Percentiles rank a stretch among this genome's conserved stretches.
phyloP scores from a whole-genome alignment of 495 filamentous ascomycete species.

The Aspergillus nidulans region DNA sequence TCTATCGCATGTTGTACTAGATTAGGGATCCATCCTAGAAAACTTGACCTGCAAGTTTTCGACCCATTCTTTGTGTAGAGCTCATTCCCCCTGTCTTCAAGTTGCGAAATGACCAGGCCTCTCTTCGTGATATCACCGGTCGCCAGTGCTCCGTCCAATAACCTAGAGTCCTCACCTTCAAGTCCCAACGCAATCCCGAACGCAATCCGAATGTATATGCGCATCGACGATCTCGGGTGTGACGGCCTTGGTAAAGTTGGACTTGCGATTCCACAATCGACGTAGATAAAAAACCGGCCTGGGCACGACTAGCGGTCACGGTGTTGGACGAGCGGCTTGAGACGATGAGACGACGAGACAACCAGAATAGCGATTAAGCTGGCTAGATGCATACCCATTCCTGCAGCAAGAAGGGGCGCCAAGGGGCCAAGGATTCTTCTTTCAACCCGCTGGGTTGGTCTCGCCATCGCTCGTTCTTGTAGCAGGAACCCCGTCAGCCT shows the following conservation, averaged over 20 bases:
- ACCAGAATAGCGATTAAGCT: too few relatives aligned
- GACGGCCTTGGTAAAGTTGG: too few relatives aligned
- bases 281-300: constrained; percentile 12
- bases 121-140: not conserved
- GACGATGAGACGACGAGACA: constrained; percentile 4
- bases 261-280: too few relatives aligned
- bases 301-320: constrained; percentile 12
- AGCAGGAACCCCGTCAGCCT: constrained; percentile 4
- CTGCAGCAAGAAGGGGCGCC: constrained; percentile 2
- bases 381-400: not conserved
- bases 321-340: not conserved
- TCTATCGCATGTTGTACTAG: not conserved
- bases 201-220: not conserved
- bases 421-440: constrained; percentile 11
- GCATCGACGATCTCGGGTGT: not conserved
- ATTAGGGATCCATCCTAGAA: not conserved
- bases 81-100: not conserved
- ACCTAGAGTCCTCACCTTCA: not conserved
- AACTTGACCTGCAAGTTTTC: not conserved
- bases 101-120: not conserved
- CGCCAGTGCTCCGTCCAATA: constrained; percentile 1
- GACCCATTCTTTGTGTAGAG: not conserved
- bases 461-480: too few relatives aligned
- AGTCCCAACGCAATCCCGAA: not conserved
- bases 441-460: constrained; percentile 7